Conservation (phyloP, 164 flowering plant genomes). For the Berberis vulgaris region DNA sequence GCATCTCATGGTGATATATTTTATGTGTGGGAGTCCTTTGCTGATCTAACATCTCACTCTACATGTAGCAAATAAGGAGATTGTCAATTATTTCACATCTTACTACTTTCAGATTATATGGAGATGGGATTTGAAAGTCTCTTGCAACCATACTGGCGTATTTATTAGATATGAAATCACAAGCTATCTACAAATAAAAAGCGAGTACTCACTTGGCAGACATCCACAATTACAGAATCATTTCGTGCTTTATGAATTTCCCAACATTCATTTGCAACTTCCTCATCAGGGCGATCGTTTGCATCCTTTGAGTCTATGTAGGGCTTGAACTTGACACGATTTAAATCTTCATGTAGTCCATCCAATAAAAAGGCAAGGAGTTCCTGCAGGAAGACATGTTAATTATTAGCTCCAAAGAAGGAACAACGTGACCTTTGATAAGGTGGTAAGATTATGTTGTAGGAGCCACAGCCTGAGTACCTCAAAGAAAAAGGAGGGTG, state of each 20-base stretch:
- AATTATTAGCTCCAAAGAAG: no score
- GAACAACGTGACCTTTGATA: neutral
- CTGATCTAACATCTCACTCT: no score
- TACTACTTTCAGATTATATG: no score
- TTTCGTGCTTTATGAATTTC: constrained; percentile 84
- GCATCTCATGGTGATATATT: no score
- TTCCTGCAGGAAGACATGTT: constrained; percentile 39
- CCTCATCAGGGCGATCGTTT: constrained; percentile 76
- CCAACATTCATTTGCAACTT: constrained; percentile 87
- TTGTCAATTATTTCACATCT: no score
- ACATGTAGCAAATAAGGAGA: no score
- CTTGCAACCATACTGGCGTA: neutral
- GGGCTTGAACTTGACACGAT: constrained; percentile 88
- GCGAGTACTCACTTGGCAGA: constrained; percentile 61
- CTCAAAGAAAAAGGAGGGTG: no score
- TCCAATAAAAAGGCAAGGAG: constrained; percentile 91
- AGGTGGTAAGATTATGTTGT: no score
- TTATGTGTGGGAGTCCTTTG: no score
- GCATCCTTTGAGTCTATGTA: constrained; percentile 80
- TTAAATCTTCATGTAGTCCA: constrained; percentile 97
- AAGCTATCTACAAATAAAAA: neutral
- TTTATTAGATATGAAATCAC: neutral
- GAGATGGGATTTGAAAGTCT: no score
- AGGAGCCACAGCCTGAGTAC: no score
- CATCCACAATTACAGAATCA: constrained; percentile 91